Evolutionary conservation across 768 basidiomycete species (phyloP).

Genomic region (Hydnomerulius pinastri): DNA sequence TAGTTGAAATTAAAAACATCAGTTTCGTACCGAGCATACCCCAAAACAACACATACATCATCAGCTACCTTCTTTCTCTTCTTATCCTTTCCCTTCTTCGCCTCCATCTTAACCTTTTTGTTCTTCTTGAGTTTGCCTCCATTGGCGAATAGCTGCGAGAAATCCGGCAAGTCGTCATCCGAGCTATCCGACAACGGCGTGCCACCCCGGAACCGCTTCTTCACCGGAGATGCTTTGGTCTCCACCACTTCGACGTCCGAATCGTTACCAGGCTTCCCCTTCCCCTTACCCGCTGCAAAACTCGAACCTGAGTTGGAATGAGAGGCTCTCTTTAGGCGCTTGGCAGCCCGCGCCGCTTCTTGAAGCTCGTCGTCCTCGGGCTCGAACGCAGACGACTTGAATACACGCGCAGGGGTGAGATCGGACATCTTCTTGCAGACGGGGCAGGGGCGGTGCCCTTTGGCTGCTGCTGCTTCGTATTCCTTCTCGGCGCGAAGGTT

Average conservation of each 20-base stretch:
- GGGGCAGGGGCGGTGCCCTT: slow-evolving; percentile 64
- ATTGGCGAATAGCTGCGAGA: slow-evolving; percentile 41
- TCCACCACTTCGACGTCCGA: slow-evolving; percentile 11
- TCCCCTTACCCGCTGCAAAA: too few relatives aligned
- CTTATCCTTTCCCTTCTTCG: slow-evolving; percentile 1
- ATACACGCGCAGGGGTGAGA: slow-evolving; percentile 50
- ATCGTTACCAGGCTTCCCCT: too few relatives aligned
- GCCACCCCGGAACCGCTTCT: slow-evolving; percentile 10
- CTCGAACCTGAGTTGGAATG: slow-evolving; percentile 5
- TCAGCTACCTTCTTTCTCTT: not conserved
- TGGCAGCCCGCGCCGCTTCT: slow-evolving; percentile 36
- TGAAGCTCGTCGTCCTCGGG: slow-evolving; percentile 61
- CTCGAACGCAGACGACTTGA: slow-evolving; percentile 67
- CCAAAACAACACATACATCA: not conserved
- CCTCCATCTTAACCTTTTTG: slow-evolving; percentile 26
- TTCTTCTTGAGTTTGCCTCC: slow-evolving; percentile 31
- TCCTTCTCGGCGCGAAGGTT: slow-evolving; percentile 56
- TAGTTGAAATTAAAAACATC: not conserved
- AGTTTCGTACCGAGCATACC: too few relatives aligned
- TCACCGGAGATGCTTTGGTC: not conserved
- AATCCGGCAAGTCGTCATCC: slow-evolving; percentile 57
- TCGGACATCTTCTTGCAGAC: slow-evolving; percentile 70
- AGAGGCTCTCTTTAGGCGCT: slow-evolving; percentile 22
- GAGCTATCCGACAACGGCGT: slow-evolving; percentile 40
- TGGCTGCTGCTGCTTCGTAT: slow-evolving; percentile 56